A percentile compares a stretch with the other conserved stretches of the same genome.
These are phyloP conservation scores for Xylariales sp. DNA, from an alignment of 2,329 filamentous ascomycete genomes.

Conservation along the genomic window DNA sequence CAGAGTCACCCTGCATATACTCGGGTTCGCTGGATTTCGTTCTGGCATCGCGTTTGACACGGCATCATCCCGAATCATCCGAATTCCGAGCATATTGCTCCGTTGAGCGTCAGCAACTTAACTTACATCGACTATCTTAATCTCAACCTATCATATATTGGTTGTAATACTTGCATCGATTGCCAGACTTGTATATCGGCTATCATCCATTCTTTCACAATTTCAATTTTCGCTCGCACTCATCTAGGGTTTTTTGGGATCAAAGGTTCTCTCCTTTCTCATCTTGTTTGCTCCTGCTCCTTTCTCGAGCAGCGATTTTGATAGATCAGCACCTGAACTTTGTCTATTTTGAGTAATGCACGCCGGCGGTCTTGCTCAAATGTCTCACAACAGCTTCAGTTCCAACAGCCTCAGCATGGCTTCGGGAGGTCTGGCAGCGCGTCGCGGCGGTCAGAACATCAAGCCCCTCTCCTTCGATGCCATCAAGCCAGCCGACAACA, in stretches of 20 bases:
- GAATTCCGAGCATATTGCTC: slow-evolving; percentile 14
- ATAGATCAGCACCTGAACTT: slow-evolving; percentile 1
- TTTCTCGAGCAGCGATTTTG: slow-evolving; percentile 7
- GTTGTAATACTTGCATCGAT: slow-evolving; percentile 27
- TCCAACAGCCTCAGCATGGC: slow-evolving; percentile 71
- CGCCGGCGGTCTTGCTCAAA: slow-evolving; percentile 99
- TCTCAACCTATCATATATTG: slow-evolving; percentile 20
- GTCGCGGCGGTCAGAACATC: slow-evolving; percentile 79
- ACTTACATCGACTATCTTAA: slow-evolving; percentile 5
- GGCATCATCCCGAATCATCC: slow-evolving; percentile 16
- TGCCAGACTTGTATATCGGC: slow-evolving; percentile 18
- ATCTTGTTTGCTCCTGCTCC: slow-evolving; percentile 3
- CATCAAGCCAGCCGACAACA: slow-evolving; percentile 63
- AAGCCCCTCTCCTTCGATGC: slow-evolving; percentile 82
- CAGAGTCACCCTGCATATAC: slow-evolving; percentile 22
- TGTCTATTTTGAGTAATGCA: slow-evolving; percentile 64
- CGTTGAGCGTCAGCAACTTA: slow-evolving; percentile 16
- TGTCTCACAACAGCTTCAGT: slow-evolving; percentile 83
- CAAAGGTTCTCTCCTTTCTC: background rate
- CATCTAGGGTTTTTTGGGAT: slow-evolving; percentile 6
- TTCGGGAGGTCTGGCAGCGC: slow-evolving; percentile 75
- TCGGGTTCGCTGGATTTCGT: slow-evolving; percentile 21
- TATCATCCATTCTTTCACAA: slow-evolving; percentile 23
- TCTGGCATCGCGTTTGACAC: slow-evolving; percentile 28
- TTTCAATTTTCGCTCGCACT: slow-evolving; percentile 8